Percentiles rank a stretch among this genome's conserved stretches.
Evolutionary conservation across 768 basidiomycete genomes (phyloP).

Genomic region (Crucibulum laeve): DNA sequence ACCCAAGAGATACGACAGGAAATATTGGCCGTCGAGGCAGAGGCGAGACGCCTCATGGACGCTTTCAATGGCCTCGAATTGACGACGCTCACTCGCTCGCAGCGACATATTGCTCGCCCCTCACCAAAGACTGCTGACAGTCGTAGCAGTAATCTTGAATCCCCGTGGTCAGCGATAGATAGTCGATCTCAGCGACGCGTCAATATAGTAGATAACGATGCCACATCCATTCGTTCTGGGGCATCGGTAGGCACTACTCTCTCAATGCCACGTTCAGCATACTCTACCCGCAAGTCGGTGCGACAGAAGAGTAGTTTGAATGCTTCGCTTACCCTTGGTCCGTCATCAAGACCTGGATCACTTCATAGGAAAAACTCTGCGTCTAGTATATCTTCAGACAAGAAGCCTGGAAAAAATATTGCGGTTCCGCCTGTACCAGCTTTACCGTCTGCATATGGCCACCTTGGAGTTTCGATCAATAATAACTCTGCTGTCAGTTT

Average conservation of each 20-base stretch:
- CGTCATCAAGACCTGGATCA: slow-evolving; percentile 29
- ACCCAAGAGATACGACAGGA: slow-evolving; percentile 61
- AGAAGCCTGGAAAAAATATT: slow-evolving; percentile 15
- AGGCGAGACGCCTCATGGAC: slow-evolving; percentile 66
- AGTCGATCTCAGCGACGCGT: slow-evolving; percentile 28
- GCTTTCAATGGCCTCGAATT: slow-evolving; percentile 79
- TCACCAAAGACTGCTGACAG: neutral
- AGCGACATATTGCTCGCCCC: neutral
- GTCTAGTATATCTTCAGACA: slow-evolving; percentile 56
- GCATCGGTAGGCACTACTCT: slow-evolving; percentile 46
- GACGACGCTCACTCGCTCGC: slow-evolving; percentile 44
- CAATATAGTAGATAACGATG: slow-evolving; percentile 41
- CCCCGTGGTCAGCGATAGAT: slow-evolving; percentile 12
- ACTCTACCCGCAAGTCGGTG: slow-evolving; percentile 29
- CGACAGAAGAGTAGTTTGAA: slow-evolving; percentile 28
- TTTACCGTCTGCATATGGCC: slow-evolving; percentile 23
- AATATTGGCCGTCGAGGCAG: slow-evolving; percentile 65
- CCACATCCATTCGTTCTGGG: slow-evolving; percentile 47
- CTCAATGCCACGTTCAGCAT: slow-evolving; percentile 42
- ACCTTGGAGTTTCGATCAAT: slow-evolving; percentile 22
- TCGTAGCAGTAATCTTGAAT: neutral
- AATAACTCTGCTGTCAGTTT: slow-evolving; percentile 46
- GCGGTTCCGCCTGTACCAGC: slow-evolving; percentile 32
- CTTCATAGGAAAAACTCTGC: slow-evolving; percentile 54
- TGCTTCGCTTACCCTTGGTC: slow-evolving; percentile 17